phyloP scores from a whole-genome alignment of 1,139 yeast genomes.

The Arxiozyma telluris region DNA sequence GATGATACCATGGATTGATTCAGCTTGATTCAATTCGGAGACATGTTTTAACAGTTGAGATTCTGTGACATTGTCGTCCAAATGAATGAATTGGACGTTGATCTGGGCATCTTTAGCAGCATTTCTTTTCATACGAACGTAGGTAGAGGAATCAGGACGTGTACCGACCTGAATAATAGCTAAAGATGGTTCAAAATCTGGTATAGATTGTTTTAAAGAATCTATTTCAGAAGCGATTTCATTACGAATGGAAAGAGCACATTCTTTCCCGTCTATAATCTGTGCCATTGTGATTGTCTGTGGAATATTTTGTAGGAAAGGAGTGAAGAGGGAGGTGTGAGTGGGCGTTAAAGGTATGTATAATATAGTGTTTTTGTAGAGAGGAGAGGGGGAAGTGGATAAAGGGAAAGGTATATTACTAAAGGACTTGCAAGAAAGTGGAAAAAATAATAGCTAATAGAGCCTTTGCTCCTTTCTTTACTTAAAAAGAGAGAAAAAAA shows the following conservation, averaged over 20 bases:
- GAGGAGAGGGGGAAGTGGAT: too few species aligned
- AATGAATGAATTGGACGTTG: conserved; percentile 55
- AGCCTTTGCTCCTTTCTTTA: too few species aligned
- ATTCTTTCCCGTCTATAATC: conserved; percentile 60
- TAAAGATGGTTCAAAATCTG: conserved; percentile 65
- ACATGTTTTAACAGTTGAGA: conserved; percentile 52
- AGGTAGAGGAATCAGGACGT: conserved; percentile 87
- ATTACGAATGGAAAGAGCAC: conserved; percentile 49
- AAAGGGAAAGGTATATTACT: not conserved
- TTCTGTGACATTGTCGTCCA: conserved; percentile 48
- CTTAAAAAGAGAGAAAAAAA: too few species aligned
- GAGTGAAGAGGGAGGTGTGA: too few species aligned
- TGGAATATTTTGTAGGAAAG: not conserved
- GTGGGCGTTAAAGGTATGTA: not conserved
- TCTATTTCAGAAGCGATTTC: conserved; percentile 44
- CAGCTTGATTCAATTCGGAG: conserved; percentile 54
- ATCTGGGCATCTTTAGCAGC: conserved; percentile 85
- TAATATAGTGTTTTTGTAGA: not conserved
- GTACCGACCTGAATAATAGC: conserved; percentile 85
- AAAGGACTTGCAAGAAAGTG: too few species aligned
- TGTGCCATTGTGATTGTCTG: conserved; percentile 7
- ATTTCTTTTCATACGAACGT: conserved; percentile 87
- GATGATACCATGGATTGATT: conserved; percentile 73
- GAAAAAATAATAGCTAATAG: too few species aligned
- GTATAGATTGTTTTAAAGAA: conserved; percentile 36